These are phyloP conservation scores for Diphasiastrum complanatum DNA, from an alignment of 83 land plant species.

Conservation along the genomic window DNA sequence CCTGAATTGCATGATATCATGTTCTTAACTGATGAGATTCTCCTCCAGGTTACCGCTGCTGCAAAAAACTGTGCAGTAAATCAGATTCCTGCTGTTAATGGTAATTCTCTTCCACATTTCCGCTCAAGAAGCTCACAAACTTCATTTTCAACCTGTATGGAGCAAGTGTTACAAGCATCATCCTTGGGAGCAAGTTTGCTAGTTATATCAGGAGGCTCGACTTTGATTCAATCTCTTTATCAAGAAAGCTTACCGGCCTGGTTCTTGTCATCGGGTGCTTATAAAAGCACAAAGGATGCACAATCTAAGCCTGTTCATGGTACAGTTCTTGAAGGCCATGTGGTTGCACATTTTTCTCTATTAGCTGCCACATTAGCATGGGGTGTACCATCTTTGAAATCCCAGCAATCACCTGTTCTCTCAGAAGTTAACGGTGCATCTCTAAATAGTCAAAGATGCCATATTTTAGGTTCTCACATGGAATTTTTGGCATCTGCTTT, in stretches of 20 bases:
- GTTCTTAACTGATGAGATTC: conserved; percentile 45
- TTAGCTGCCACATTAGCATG: conserved; percentile 52
- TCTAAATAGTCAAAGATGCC: conserved; percentile 33
- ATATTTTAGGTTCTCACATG: conserved; percentile 42
- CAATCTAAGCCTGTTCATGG: too few relatives aligned
- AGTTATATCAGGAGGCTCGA: conserved; percentile 50
- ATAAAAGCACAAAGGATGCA: conserved; percentile 19
- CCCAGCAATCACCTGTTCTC: neutral
- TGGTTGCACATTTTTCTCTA: conserved; percentile 49
- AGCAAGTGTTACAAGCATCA: conserved; percentile 44
- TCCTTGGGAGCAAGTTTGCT: conserved; percentile 55
- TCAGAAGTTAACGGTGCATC: conserved; percentile 13
- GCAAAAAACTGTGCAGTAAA: conserved; percentile 39
- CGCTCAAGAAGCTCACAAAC: conserved; percentile 31
- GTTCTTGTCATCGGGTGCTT: conserved; percentile 49
- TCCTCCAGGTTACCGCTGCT: conserved; percentile 41
- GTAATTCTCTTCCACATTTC: conserved; percentile 24
- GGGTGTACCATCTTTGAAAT: conserved; percentile 31
- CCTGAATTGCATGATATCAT: conserved; percentile 40
- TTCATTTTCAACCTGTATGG: conserved; percentile 43
- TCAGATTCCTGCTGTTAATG: conserved; percentile 13
- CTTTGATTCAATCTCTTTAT: conserved; percentile 42
- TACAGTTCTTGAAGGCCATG: conserved; percentile 47
- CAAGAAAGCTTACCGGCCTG: conserved; percentile 66
- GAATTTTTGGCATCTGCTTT: conserved; percentile 51